phyloP scores from a whole-genome alignment of 352 stramenopile species.

The Aphanomyces astaci region DNA sequence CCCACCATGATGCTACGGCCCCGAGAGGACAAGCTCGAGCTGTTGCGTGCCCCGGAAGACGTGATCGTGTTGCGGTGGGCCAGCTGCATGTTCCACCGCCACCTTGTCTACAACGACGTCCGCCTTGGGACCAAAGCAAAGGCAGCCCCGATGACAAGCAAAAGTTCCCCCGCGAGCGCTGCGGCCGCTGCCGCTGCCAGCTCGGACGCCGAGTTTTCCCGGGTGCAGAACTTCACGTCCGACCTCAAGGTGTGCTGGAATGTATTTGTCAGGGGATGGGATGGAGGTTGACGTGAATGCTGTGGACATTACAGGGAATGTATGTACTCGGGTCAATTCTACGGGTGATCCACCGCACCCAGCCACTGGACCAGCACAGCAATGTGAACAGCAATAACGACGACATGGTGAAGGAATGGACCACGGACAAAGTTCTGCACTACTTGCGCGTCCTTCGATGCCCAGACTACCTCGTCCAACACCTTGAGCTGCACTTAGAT shows the following conservation, averaged over 20 bases:
- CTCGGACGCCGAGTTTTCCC: neutral
- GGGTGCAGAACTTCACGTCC: conserved; percentile 55
- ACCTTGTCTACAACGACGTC: neutral
- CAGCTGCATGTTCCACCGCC: conserved; percentile 31
- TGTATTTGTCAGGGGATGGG: conserved; percentile 1
- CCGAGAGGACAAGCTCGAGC: conserved; percentile 45
- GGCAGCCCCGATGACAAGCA: no score
- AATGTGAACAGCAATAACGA: neutral
- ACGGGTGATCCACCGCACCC: neutral
- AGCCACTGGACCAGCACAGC: no score
- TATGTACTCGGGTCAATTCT: neutral
- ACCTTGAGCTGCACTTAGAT: neutral
- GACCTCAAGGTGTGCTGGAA: conserved; percentile 37
- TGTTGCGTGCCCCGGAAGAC: conserved; percentile 44
- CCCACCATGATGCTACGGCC: conserved; percentile 35
- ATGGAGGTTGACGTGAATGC: no score
- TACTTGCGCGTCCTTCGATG: neutral
- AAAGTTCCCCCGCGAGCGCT: no score
- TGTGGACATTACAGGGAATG: neutral
- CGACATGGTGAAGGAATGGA: neutral
- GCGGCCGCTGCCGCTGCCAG: conserved; percentile 1
- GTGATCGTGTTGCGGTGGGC: conserved; percentile 62
- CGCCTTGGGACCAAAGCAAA: neutral
- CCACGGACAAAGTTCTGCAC: neutral
- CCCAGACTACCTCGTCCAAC: conserved; percentile 5